A percentile compares a stretch with the other conserved stretches of the same genome.
phyloP scores from a whole-genome alignment of 2,329 filamentous ascomycete genomes.

The Paraconiothyrium brasiliense region DNA sequence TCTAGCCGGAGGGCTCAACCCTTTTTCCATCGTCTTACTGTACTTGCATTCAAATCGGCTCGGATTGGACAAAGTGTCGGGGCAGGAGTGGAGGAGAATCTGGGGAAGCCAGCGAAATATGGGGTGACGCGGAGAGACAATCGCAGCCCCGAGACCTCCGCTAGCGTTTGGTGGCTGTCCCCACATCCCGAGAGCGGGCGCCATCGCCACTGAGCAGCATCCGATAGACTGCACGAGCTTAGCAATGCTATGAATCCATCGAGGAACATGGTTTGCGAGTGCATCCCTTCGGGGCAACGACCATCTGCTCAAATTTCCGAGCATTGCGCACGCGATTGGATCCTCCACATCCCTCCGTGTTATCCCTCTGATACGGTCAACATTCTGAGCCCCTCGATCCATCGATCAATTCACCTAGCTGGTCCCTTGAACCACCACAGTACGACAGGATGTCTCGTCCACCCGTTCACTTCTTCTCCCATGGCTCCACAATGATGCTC shows the following conservation, averaged over 20 bases:
- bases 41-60: background rate
- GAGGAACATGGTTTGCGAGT: background rate
- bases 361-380: too few relatives aligned
- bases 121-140: conserved; percentile 19
- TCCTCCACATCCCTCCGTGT: too few relatives aligned
- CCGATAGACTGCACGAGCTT: background rate
- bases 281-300: background rate
- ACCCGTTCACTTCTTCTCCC: conserved; percentile 73
- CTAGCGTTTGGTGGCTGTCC: conserved; percentile 7
- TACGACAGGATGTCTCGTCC: conserved; percentile 46
- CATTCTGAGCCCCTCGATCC: too few relatives aligned
- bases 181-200: conserved; percentile 23
- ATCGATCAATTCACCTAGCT: background rate
- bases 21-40: conserved; percentile 15
- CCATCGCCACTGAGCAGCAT: background rate
- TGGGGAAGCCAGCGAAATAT: conserved; percentile 28
- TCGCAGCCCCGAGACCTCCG: conserved; percentile 15
- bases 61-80: conserved; percentile 19
- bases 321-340: background rate
- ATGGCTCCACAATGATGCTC: conserved; percentile 78
- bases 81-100: conserved; percentile 23
- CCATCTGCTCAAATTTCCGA: background rate
- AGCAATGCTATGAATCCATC: background rate
- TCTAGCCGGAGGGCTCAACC: conserved; percentile 19
- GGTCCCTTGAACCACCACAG: background rate